These are phyloP conservation scores for Tetraselmis striata DNA, from an alignment of 139 green algal species.

Conservation along the genomic window DNA sequence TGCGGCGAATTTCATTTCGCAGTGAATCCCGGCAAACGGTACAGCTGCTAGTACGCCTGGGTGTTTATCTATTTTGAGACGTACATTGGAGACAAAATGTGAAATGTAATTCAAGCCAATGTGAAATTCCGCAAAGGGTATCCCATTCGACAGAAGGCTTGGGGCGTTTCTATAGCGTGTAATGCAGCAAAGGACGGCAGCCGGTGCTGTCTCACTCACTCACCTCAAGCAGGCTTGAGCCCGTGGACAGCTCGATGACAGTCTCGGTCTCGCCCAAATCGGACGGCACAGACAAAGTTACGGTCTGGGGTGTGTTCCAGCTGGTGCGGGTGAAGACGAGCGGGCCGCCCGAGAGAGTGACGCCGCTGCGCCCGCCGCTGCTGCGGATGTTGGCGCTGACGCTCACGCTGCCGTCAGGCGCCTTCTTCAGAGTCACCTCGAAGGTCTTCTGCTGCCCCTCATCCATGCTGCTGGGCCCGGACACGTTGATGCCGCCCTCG, in stretches of 20 bases:
- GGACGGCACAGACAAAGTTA: not conserved
- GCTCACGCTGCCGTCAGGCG: not conserved
- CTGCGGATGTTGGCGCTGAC: not conserved
- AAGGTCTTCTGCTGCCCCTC: not conserved
- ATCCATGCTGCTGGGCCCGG: not conserved
- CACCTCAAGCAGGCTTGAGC: not conserved
- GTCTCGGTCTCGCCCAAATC: not conserved
- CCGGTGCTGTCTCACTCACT: too few species aligned
- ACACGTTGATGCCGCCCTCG: not conserved
- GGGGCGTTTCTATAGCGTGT: too few species aligned
- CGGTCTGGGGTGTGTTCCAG: not conserved
- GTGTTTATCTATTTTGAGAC: too few species aligned
- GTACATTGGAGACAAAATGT: too few species aligned
- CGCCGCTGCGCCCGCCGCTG: too few species aligned
- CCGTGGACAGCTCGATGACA: not conserved
- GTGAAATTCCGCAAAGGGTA: too few species aligned
- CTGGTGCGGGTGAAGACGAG: not conserved
- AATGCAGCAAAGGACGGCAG: too few species aligned
- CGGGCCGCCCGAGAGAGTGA: not conserved
- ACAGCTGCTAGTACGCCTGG: too few species aligned
- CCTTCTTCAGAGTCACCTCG: not conserved
- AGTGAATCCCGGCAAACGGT: too few species aligned
- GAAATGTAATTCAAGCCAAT: too few species aligned
- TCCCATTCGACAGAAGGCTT: too few species aligned
- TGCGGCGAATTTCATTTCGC: too few species aligned